These are phyloP conservation scores for Melampsora americana DNA, from an alignment of 1,284 basidiomycete genomes.

Conservation along the genomic window DNA sequence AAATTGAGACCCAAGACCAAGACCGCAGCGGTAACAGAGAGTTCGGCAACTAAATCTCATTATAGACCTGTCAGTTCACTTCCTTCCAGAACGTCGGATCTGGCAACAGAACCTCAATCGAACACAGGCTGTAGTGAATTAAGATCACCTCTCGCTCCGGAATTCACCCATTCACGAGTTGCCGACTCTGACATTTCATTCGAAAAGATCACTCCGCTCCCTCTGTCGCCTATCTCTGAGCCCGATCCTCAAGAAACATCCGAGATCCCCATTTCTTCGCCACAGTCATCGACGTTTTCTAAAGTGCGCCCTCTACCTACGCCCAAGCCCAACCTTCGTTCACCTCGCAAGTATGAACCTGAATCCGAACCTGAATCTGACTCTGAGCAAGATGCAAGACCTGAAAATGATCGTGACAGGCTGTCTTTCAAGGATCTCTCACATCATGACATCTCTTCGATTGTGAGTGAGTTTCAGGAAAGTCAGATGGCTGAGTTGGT, in stretches of 20 bases:
- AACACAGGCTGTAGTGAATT: no score
- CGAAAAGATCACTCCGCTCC: neutral
- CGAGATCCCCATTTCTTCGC: neutral
- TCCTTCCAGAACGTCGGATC: no score
- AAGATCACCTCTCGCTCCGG: no score
- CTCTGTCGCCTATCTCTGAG: neutral
- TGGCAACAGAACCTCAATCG: no score
- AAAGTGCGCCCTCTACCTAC: neutral
- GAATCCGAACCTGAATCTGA: neutral
- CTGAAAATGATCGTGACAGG: no score
- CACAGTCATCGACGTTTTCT: neutral
- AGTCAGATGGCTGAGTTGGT: neutral
- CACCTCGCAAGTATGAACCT: neutral
- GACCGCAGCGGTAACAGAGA: no score
- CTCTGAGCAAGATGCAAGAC: neutral
- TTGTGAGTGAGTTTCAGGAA: neutral
- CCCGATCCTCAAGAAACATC: neutral
- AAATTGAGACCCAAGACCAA: no score
- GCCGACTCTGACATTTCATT: neutral
- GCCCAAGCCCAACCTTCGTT: neutral
- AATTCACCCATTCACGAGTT: no score
- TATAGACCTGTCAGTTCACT: no score
- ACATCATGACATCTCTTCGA: neutral
- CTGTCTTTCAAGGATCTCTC: neutral
- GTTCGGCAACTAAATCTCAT: no score